Evolutionary conservation across 73 alveolate genomes (phyloP).

Genomic region (Blepharisma japonicum): DNA sequence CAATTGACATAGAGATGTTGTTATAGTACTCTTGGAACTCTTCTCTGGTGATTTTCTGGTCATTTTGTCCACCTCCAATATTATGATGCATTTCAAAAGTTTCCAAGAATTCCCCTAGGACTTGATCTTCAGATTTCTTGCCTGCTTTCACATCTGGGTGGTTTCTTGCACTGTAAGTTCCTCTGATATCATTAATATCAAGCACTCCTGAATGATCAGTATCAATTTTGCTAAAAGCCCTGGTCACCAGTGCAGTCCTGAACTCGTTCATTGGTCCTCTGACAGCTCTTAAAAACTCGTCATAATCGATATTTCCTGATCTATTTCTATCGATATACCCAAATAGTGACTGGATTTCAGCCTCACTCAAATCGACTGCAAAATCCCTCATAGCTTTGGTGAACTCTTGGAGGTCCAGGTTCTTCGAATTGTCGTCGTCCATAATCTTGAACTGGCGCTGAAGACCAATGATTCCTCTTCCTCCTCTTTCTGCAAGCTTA

Average conservation of each 20-base stretch:
- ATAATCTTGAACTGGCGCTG: slow-evolving; percentile 59
- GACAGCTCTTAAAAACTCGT: slow-evolving; percentile 59
- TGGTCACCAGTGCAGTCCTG: slow-evolving; percentile 60
- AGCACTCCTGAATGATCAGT: slow-evolving; percentile 58
- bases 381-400: slow-evolving; percentile 66
- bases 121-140: slow-evolving; percentile 55
- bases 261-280: slow-evolving; percentile 71
- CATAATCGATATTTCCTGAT: slow-evolving; percentile 59
- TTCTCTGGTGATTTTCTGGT: slow-evolving; percentile 26
- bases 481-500: slow-evolving; percentile 48
- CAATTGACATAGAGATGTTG: slow-evolving; percentile 66
- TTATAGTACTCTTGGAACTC: slow-evolving; percentile 67
- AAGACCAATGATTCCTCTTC: slow-evolving; percentile 59
- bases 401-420: slow-evolving; percentile 69
- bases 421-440: slow-evolving; percentile 68
- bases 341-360: slow-evolving; percentile 53
- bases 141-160: slow-evolving; percentile 84
- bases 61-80: slow-evolving; percentile 35
- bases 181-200: slow-evolving; percentile 62
- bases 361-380: slow-evolving; percentile 52
- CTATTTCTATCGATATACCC: slow-evolving; percentile 55
- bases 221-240: slow-evolving; percentile 61
- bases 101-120: slow-evolving; percentile 51
- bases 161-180: slow-evolving; percentile 49
- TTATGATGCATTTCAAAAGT: slow-evolving; percentile 56